Evolutionary conservation across 2,329 filamentous ascomycete species (phyloP).

Genomic region (Peltaster fructicola): DNA sequence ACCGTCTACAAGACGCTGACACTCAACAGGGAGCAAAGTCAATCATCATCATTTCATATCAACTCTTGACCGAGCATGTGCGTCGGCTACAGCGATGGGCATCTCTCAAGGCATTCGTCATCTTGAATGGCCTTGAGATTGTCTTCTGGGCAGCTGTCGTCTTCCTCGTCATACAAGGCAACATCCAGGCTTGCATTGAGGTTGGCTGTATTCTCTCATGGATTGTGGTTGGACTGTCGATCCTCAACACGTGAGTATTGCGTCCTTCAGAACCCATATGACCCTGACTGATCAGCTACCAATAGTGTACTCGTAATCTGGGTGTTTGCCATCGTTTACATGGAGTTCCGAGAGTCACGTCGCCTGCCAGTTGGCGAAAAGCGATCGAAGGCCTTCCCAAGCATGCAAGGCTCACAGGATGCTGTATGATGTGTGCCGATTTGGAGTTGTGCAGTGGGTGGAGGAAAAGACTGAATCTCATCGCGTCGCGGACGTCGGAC

Average conservation of each 20-base stretch:
- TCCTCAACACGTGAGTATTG: conserved; percentile 6
- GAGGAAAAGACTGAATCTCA: too few relatives aligned
- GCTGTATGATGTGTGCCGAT: too few relatives aligned
- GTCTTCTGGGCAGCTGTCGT: conserved; percentile 26
- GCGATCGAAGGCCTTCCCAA: too few relatives aligned
- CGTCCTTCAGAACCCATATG: too few relatives aligned
- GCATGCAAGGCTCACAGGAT: too few relatives aligned
- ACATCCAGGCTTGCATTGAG: conserved; percentile 4
- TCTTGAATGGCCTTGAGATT: conserved; percentile 25
- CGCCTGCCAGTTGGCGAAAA: too few relatives aligned
- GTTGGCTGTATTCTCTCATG: conserved; percentile 5
- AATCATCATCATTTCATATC: conserved; percentile 24
- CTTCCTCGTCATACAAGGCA: conserved; percentile 8
- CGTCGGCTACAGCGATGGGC: conserved; percentile 19
- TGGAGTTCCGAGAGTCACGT: too few relatives aligned
- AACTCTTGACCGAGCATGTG: conserved; percentile 23
- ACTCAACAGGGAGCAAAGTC: conserved; percentile 19
- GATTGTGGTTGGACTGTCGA: conserved; percentile 3
- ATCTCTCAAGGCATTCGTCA: conserved; percentile 24
- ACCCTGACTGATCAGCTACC: too few relatives aligned
- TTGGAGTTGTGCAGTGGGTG: too few relatives aligned
- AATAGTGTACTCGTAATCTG: too few relatives aligned
- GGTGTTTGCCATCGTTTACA: too few relatives aligned
- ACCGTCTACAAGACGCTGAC: not conserved
- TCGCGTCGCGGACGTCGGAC: too few relatives aligned